phyloP scores from a whole-genome alignment of 2,329 filamentous ascomycete species.

The Westerdykella aurantiaca region DNA sequence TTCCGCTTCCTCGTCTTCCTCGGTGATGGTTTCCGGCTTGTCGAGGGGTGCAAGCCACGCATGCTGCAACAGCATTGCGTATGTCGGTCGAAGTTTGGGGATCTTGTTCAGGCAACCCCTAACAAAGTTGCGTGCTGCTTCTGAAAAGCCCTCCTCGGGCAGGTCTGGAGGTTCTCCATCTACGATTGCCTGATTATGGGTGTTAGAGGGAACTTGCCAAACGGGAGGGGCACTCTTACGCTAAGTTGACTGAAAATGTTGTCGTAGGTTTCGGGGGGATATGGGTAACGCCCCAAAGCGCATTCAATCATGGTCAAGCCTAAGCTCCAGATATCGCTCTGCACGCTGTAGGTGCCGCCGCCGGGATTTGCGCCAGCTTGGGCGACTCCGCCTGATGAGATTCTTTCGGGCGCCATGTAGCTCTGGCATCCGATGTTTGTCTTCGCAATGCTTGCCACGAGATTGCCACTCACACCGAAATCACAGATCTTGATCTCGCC shows the following conservation, averaged over 20 bases:
- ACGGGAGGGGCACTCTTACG: slow-evolving; percentile 52
- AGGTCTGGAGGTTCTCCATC: slow-evolving; percentile 92
- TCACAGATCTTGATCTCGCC: slow-evolving; percentile 98
- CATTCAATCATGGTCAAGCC: slow-evolving; percentile 94
- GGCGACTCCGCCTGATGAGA: slow-evolving; percentile 77
- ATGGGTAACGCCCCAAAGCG: slow-evolving; percentile 88
- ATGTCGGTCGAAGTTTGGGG: slow-evolving; percentile 86
- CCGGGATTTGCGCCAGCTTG: slow-evolving; percentile 61
- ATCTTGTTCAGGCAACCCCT: slow-evolving; percentile 86
- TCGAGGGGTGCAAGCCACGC: slow-evolving; percentile 75
- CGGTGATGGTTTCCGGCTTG: slow-evolving; percentile 68
- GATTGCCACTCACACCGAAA: slow-evolving; percentile 92
- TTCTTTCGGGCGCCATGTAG: slow-evolving; percentile 97
- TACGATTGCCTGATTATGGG: slow-evolving; percentile 71
- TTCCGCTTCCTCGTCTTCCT: slow-evolving; percentile 59
- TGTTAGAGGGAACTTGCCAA: neutral
- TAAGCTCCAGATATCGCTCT: slow-evolving; percentile 96
- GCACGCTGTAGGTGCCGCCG: slow-evolving; percentile 90
- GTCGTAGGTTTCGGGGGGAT: slow-evolving; percentile 93
- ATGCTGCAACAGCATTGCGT: slow-evolving; percentile 81
- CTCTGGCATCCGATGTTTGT: slow-evolving; percentile 99
- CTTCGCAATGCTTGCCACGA: slow-evolving; percentile 95
- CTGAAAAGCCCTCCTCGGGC: slow-evolving; percentile 71
- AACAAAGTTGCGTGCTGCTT: slow-evolving; percentile 79
- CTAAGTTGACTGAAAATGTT: slow-evolving; percentile 97